Evolutionary conservation across 208 protist species (phyloP), one percentile per base, ranked within the genome.

Genomic region (Trypanosoma lewisi): DNA sequence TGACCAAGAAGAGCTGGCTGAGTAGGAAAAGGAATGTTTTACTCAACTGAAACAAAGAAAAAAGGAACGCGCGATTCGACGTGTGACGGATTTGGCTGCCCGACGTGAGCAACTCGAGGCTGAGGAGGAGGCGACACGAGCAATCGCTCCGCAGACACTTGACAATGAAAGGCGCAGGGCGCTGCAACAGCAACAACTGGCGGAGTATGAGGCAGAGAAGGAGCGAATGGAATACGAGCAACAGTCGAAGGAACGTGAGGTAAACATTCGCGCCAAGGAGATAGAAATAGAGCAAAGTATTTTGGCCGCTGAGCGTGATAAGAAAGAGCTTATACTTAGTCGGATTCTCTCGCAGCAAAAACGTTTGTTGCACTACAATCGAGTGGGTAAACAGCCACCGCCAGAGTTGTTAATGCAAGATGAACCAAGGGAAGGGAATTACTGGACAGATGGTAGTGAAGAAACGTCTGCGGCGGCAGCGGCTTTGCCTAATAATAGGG

Each of bases 141-240:
- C 50, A 5, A 53, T 91, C 14, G 75, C 75, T 17, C 49, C 80
- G 39, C 72, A 78, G 21, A 80, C 77, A 42, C 70, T 88, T 0
- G 87, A 89, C 17, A 85, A 88, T 27, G 87, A 90, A 66, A 78
- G 78, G 57, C 78, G 76, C 37, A 79, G 77, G 55, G 63, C 70
- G 11, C 27, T 73, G 48, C 33, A 90, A 39, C 72, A 69, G 17
- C 64, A 85, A 50, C 73, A 88, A 33, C 67, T 72, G 45, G 62
- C 62, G 14, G 48, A 74, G 51, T 70, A 80, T 25, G 70, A 85
- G 34, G 70, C 62, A 28, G 75, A 93, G 59, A 68, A 67, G 30
- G 47, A 80, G 47, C 80, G 83, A 4, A 67, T 76, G 17, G 36
- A 41, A 34, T 77, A 80, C 60, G 77, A 91, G 23, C 69, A 61